These are phyloP conservation scores for Wickerhamiella domercqiae DNA, from an alignment of 805 yeast species.

Conservation along the genomic window DNA sequence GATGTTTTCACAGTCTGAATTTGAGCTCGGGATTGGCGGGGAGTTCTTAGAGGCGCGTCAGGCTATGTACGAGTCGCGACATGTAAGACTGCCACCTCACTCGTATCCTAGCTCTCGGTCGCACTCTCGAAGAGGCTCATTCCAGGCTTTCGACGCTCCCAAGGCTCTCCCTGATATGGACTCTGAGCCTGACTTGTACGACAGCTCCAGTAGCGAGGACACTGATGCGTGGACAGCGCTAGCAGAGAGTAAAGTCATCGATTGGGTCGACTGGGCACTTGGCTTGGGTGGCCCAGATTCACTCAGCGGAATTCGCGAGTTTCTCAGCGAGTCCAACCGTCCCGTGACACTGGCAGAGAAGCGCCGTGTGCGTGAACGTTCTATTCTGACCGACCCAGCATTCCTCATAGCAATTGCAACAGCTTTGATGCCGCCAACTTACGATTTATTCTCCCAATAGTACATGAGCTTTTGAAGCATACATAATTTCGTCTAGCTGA, in stretches of 20 bases:
- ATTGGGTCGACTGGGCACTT: not conserved
- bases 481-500: slow-evolving; percentile 19
- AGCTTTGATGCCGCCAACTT: not conserved
- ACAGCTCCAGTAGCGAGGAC: not conserved
- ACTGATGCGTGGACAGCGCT: not conserved
- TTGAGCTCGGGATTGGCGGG: slow-evolving; percentile 6
- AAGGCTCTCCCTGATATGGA: not conserved
- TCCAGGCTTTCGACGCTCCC: not conserved
- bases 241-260: not conserved
- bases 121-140: slow-evolving; percentile 2
- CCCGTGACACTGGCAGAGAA: slow-evolving; percentile 5
- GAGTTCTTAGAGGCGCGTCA: slow-evolving; percentile 1
- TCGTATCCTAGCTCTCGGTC: slow-evolving; percentile 3
- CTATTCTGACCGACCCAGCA: slow-evolving; percentile 8
- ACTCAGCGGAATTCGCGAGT: not conserved
- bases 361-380: slow-evolving; percentile 3
- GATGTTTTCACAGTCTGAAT: slow-evolving; percentile 4
- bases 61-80: slow-evolving; percentile 1
- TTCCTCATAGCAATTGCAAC: slow-evolving; percentile 7
- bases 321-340: not conserved
- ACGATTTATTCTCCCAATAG: not conserved
- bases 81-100: no score
- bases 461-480: not conserved
- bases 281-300: slow-evolving; percentile 1
- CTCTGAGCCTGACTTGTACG: not conserved